Conservation (phyloP, 2,329 filamentous ascomycete species). For the Xylariaceae sp. region DNA sequence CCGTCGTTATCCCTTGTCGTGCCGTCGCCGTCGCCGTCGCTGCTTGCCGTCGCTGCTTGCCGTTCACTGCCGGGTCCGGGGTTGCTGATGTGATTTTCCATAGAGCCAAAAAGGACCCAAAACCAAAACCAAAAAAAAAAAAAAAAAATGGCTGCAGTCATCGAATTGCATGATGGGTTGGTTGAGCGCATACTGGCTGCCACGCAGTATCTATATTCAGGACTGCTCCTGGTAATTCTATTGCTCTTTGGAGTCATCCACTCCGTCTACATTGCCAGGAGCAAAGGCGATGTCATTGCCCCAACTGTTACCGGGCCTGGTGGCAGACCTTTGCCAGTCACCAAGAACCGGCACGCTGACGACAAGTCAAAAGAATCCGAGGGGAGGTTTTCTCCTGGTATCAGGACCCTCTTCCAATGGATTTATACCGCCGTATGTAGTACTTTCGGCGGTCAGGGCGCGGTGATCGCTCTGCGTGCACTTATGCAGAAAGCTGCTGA, state of each 20-base stretch:
- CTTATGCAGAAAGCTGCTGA: slow-evolving; percentile 46
- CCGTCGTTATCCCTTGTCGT: background rate
- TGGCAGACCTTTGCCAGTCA: slow-evolving; percentile 75
- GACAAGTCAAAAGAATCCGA: slow-evolving; percentile 39
- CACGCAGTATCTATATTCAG: slow-evolving; percentile 48
- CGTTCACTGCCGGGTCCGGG: background rate
- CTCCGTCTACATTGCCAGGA: slow-evolving; percentile 47
- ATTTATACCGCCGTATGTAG: slow-evolving; percentile 64
- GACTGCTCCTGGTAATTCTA: slow-evolving; percentile 48
- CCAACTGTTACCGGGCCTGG: slow-evolving; percentile 67
- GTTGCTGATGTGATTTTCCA: slow-evolving; percentile 22
- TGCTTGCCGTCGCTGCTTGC: background rate
- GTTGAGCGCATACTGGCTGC: slow-evolving; percentile 41
- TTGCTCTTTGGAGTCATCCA: slow-evolving; percentile 46
- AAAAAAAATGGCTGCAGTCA: slow-evolving; percentile 30
- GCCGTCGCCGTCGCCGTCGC: background rate
- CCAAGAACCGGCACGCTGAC: slow-evolving; percentile 47
- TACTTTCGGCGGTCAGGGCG: slow-evolving; percentile 70
- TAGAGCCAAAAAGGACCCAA: slow-evolving; percentile 22
- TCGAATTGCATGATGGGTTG: slow-evolving; percentile 28
- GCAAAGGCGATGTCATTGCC: slow-evolving; percentile 41
- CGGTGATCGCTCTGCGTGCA: slow-evolving; percentile 64
- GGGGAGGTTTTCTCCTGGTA: slow-evolving; percentile 35
- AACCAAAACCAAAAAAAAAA: no score
- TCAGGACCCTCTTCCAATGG: slow-evolving; percentile 62